These are phyloP conservation scores for Colletotrichum sidae DNA, from an alignment of 2,329 filamentous ascomycete genomes.

Conservation along the genomic window DNA sequence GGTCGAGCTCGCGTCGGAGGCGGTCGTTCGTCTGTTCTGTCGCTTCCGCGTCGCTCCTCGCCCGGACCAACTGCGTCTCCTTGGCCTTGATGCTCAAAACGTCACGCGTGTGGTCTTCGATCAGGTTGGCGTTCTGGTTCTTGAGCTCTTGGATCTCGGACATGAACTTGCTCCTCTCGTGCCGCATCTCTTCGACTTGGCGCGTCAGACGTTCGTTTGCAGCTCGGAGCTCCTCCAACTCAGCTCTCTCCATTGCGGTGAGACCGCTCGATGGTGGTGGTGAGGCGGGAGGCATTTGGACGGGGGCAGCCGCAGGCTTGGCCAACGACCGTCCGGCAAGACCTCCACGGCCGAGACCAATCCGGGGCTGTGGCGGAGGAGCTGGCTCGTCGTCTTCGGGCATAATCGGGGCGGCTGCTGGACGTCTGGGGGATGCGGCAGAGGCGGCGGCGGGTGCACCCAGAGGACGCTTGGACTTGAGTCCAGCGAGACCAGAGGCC, in stretches of 20 bases:
- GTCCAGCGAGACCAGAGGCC: slow-evolving; percentile 61
- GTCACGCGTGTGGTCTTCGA: slow-evolving; percentile 96
- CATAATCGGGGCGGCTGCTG: slow-evolving; percentile 60
- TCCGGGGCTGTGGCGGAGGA: slow-evolving; percentile 70
- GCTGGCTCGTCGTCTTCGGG: slow-evolving; percentile 68
- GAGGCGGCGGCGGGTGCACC: slow-evolving; percentile 43
- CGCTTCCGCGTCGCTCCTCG: slow-evolving; percentile 88
- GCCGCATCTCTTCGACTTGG: slow-evolving; percentile 82
- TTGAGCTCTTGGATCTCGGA: slow-evolving; percentile 95
- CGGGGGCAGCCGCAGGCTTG: slow-evolving; percentile 71
- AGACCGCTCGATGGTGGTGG: slow-evolving; percentile 74
- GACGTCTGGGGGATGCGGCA: slow-evolving; percentile 59
- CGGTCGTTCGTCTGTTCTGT: slow-evolving; percentile 89
- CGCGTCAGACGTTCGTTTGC: slow-evolving; percentile 83
- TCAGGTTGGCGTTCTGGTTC: slow-evolving; percentile 95
- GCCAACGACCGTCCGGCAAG: slow-evolving; percentile 87
- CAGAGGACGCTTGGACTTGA: slow-evolving; percentile 70
- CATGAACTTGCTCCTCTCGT: slow-evolving; percentile 83
- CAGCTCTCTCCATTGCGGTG: slow-evolving; percentile 85
- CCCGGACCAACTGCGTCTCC: slow-evolving; percentile 94
- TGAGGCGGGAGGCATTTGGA: slow-evolving; percentile 62
- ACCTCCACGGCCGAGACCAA: slow-evolving; percentile 80
- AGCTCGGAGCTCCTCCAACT: slow-evolving; percentile 87
- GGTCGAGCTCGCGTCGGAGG: slow-evolving; percentile 87
- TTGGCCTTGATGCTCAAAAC: slow-evolving; percentile 98